These are phyloP conservation scores for Aspergillus bombycis DNA, from an alignment of 2,329 filamentous ascomycete species.

Conservation along the genomic window DNA sequence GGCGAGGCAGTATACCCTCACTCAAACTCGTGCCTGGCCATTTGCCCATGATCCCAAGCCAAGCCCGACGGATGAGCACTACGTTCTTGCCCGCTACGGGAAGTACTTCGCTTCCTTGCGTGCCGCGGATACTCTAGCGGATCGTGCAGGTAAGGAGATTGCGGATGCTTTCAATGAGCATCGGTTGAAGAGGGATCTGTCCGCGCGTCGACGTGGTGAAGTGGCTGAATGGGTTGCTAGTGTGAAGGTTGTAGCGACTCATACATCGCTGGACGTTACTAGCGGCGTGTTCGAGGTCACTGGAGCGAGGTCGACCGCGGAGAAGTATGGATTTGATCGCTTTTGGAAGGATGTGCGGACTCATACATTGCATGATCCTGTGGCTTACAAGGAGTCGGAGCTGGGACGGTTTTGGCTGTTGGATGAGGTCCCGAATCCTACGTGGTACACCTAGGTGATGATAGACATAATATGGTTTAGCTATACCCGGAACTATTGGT, in stretches of 20 bases:
- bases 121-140: constrained; percentile 61
- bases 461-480: no score
- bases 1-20: constrained; percentile 56
- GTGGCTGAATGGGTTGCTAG: constrained; percentile 66
- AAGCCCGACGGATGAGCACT: constrained; percentile 64
- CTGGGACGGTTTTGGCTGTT: constrained; percentile 61
- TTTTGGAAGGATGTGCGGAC: constrained; percentile 70
- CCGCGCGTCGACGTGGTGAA: constrained; percentile 59
- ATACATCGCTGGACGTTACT: constrained; percentile 62
- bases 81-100: constrained; percentile 66
- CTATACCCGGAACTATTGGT: neutral
- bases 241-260: constrained; percentile 65
- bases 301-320: constrained; percentile 60
- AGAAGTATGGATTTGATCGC: constrained; percentile 63
- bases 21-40: constrained; percentile 64
- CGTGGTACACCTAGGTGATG: constrained; percentile 60
- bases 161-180: constrained; percentile 52
- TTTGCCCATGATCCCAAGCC: constrained; percentile 66
- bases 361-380: constrained; percentile 68
- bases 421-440: constrained; percentile 60
- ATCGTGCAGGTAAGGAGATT: constrained; percentile 57
- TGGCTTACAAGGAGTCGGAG: constrained; percentile 68
- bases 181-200: constrained; percentile 49
- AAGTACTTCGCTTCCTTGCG: constrained; percentile 65
- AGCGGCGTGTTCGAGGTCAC: constrained; percentile 67